Base-by-base conservation (phyloP, 352 stramenopile genomes). In the Phytopythium kandeliae region DNA sequence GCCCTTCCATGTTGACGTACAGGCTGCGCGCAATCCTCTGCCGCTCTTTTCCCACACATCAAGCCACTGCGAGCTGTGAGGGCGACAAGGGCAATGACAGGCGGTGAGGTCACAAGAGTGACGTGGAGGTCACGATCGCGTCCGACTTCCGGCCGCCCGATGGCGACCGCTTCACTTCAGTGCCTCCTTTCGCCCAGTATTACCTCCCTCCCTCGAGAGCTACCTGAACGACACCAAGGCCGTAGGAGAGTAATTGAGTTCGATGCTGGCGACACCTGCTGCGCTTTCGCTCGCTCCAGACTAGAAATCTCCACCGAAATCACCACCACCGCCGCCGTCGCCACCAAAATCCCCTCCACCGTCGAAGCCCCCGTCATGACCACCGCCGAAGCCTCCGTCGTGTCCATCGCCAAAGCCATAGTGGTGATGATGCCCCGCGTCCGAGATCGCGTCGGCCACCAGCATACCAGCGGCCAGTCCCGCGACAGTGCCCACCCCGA, bases 221-320 rank as follows among this genome's bases (percentile, higher is more conserved):
- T 43, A 19, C n/a, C 37, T 43, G n/a, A 26, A 16, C 37, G 37
- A 43, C 4, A 43, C 37, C 37, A 19, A 19, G 3, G n/a, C n/a
- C n/a, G 31, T 15, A 7, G 31, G 15, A 15, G 31, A 6, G 15
- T 35, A 31, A 31, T 31, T 4, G 4, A 31, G 28, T 31, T 31
- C 28, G 4, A 31, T 31, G n/a, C n/a, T n/a, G n/a, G n/a, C n/a
- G n/a, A 31, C 9, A 4, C 28, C 28, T 9, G 4, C 28, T 31
- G 4, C 28, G 4, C 28, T 30, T 16, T 33, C 8, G 4, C 1
- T 1, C 10, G n/a, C n/a, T n/a, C n/a, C n/a, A n/a, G n/a, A n/a
- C 12, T 60, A 69, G 33, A 70, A 70, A 17, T 70, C 62, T 7
- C 62, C 62, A 15, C 62, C 58, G n/a, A 64, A 70, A 30, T 67